Percentiles rank a stretch among this genome's conserved stretches.
Conservation (phyloP, 768 basidiomycete species). For the Trichaptum fuscoviolaceum region DNA sequence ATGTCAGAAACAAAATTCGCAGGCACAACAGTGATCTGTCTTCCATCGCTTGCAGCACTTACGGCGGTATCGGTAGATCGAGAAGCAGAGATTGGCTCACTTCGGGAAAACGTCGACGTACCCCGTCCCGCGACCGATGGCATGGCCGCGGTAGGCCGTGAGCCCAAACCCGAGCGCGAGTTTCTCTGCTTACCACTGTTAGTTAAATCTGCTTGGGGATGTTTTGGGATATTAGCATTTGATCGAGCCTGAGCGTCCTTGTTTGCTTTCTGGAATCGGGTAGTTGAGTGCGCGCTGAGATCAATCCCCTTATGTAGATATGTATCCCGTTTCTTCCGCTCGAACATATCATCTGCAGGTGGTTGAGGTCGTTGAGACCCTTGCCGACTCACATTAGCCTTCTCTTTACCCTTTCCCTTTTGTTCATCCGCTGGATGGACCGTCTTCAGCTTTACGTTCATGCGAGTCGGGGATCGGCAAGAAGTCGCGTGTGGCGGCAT, state of each 20-base stretch:
- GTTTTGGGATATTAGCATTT: neutral
- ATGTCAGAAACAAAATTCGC: neutral
- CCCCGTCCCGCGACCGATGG: neutral
- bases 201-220: neutral
- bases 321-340: slow-evolving; percentile 8
- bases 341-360: slow-evolving; percentile 11
- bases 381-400: neutral
- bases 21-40: neutral
- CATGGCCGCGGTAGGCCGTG: neutral
- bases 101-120: neutral
- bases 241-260: neutral
- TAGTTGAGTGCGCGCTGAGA: slow-evolving; percentile 10
- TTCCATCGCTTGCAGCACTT: neutral
- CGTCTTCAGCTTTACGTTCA: neutral
- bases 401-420: neutral
- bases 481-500: neutral
- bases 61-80: neutral
- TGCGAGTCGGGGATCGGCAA: neutral
- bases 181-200: neutral
- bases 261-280: slow-evolving; percentile 6
- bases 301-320: slow-evolving; percentile 10
- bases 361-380: neutral
- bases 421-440: neutral
- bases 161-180: neutral
- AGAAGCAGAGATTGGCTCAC: neutral